Evolutionary conservation across 129 eudicot genomes (phyloP), one percentile per base, ranked within the genome.

Genomic region (Tagetes patula): DNA sequence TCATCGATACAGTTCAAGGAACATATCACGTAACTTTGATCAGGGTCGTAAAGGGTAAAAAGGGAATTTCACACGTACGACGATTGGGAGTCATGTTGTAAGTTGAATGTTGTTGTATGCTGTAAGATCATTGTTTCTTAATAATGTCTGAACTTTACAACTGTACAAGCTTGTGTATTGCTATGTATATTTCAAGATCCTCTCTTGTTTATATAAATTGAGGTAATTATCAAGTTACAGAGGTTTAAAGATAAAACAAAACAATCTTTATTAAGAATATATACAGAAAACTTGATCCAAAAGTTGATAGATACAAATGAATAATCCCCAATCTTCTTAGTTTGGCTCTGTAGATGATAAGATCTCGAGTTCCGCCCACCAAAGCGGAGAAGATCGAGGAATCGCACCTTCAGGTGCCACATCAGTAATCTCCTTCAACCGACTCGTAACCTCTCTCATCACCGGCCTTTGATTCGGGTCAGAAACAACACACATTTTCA

Each of bases 281-380:
- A 43, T 81, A 78, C 81, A 81, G 7, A 85, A 62, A 69, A 72
- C 75, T 62, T 14, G 32, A 37, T 61, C 49, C 59, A 45, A 42
- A 75, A 53, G 67, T 14, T 59, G 43, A 62, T 64, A 64, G 64
- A 81, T 56, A 66, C 72, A 79, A 60, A 39, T 40, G 14, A 9
- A 34, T 42, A 71, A 36, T 64, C 60, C 6, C 6, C 30, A 65
- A 31, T 77, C 58, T 54, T 61, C 69, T 75, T 73, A 82, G 77
- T 5, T 78, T 54, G 87, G 69, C 62, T 84, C 86, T 1, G 77
- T 76, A 4, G 96, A 82, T 77, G 91, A 60, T 65, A 79, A 79
- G 77, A 91, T 87, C 84, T 91, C 97, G 2, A 91, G 92, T 75
- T 91, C 96, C 39, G 95, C 97, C 96, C 97, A 91, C 96, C 93